Base-by-base conservation (phyloP, 306 rosid genomes). In the Nissolia schottii region DNA sequence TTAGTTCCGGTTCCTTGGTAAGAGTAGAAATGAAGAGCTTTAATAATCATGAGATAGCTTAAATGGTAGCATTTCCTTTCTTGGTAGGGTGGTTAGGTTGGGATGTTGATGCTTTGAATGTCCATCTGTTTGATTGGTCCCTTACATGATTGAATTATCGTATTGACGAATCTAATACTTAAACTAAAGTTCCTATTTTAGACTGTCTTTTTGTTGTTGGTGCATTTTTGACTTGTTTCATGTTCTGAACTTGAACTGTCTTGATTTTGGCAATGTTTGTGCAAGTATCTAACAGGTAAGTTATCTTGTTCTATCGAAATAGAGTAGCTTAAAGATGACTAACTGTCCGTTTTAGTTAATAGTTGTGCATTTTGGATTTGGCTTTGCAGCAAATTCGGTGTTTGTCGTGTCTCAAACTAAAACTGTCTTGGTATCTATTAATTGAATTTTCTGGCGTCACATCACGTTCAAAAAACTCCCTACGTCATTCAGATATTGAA, bases 71-170 rank as follows among this genome's bases (percentile, higher is more conserved):
- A 12, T 34, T 58, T 15, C 31, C 38, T 64, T 51, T 74, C 64
- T 25, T 25, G 20, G 56, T 49, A 35, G 37, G 32, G 49, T 45
- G 20, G 50, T 16, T 60, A 54, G 25, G 32, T 74, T 20, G 23
- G 51, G 23, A 24, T 24, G 11, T 32, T 38, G 71, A 74, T 74
- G 79, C 55, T 38, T 51, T 64, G 57, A 55, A 37, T 74, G 56
- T 25, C 64, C 23, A 40, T 24, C 27, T 14, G 25, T 29, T 62
- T 74, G 45, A 74, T 27, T 64, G 23, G 34, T 53, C 32, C 35
- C 25, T n/a, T n/a, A 18, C 46, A 4, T 27, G 40, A 19, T 41
- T 40, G 19, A 29, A 18, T 40, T 50, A 25, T 63, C 31, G 40
- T 41, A 24, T 32, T 35, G 54, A 37, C 35, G 58, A 16, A 37